Evolutionary conservation across 2,329 filamentous ascomycete genomes (phyloP).

Genomic region (Stylonectria norvegica): DNA sequence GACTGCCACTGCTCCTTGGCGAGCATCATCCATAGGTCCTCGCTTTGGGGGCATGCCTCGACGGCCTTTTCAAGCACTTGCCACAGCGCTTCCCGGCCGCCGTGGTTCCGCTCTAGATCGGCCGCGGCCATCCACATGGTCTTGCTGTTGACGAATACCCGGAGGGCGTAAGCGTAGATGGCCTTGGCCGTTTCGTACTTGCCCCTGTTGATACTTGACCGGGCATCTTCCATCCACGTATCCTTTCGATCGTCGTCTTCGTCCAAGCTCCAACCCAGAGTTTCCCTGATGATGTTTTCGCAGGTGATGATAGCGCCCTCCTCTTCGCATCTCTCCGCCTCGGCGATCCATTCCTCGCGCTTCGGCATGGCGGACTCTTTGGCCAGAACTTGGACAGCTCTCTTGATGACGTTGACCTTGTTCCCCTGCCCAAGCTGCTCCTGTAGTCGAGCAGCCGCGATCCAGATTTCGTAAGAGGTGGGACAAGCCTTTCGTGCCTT

Average conservation of each 20-base stretch:
- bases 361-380: slow-evolving; percentile 96
- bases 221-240: slow-evolving; percentile 93
- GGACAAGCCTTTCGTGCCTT: slow-evolving; percentile 91
- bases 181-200: slow-evolving; percentile 88
- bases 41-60: slow-evolving; percentile 85
- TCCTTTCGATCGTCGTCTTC: slow-evolving; percentile 96
- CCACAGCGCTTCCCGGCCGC: slow-evolving; percentile 77
- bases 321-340: slow-evolving; percentile 91
- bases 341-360: slow-evolving; percentile 92
- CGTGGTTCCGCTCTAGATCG: slow-evolving; percentile 87
- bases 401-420: slow-evolving; percentile 90
- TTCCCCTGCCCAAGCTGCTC: slow-evolving; percentile 77
- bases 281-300: slow-evolving; percentile 85
- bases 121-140: slow-evolving; percentile 88
- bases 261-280: slow-evolving; percentile 86
- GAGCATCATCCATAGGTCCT: slow-evolving; percentile 92
- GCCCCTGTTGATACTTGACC: slow-evolving; percentile 72
- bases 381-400: slow-evolving; percentile 81
- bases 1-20: slow-evolving; percentile 92
- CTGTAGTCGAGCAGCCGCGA: slow-evolving; percentile 86
- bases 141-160: slow-evolving; percentile 83
- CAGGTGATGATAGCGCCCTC: slow-evolving; percentile 87
- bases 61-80: slow-evolving; percentile 88
- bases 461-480: slow-evolving; percentile 93
- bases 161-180: slow-evolving; percentile 87